phyloP scores from a whole-genome alignment of 768 basidiomycete genomes.

The Rhodocollybia butyracea region DNA sequence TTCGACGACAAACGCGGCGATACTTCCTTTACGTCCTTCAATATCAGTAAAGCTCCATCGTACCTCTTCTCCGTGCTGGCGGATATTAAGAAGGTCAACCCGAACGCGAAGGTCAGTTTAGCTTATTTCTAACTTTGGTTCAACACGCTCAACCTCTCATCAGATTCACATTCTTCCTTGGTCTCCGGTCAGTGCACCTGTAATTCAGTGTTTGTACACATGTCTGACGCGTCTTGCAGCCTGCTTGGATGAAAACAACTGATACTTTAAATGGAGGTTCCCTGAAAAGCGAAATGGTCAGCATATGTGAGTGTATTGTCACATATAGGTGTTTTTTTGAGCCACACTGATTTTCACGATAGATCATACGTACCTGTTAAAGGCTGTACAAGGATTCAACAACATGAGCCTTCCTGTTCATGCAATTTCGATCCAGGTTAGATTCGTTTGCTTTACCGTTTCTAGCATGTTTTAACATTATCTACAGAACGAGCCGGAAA shows the following conservation, averaged over 20 bases:
- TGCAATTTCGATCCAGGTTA: slow-evolving; percentile 55
- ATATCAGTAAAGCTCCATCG: slow-evolving; percentile 25
- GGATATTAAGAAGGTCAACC: slow-evolving; percentile 21
- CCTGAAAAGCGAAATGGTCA: slow-evolving; percentile 45
- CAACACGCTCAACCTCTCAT: slow-evolving; percentile 17
- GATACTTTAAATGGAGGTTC: slow-evolving; percentile 67
- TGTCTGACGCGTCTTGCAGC: slow-evolving; percentile 33
- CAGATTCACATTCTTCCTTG: slow-evolving; percentile 63
- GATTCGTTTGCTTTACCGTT: background rate
- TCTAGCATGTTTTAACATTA: background rate
- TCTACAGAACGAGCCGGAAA: slow-evolving; percentile 20
- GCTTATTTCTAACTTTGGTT: background rate
- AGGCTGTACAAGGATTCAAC: slow-evolving; percentile 69
- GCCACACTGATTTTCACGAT: background rate
- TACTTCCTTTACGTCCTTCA: slow-evolving; percentile 23
- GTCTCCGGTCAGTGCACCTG: slow-evolving; percentile 55
- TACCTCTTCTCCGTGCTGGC: slow-evolving; percentile 26
- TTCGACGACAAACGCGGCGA: slow-evolving; percentile 27
- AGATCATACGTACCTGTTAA: slow-evolving; percentile 75
- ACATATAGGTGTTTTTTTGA: background rate
- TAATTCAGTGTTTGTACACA: background rate
- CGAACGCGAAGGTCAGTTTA: slow-evolving; percentile 1
- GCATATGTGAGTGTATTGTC: slow-evolving; percentile 45
- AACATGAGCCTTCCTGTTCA: slow-evolving; percentile 56
- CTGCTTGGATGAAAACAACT: slow-evolving; percentile 76